Evolutionary conservation across 768 basidiomycete genomes (phyloP).

Genomic region (Boletus tylopilopsis): DNA sequence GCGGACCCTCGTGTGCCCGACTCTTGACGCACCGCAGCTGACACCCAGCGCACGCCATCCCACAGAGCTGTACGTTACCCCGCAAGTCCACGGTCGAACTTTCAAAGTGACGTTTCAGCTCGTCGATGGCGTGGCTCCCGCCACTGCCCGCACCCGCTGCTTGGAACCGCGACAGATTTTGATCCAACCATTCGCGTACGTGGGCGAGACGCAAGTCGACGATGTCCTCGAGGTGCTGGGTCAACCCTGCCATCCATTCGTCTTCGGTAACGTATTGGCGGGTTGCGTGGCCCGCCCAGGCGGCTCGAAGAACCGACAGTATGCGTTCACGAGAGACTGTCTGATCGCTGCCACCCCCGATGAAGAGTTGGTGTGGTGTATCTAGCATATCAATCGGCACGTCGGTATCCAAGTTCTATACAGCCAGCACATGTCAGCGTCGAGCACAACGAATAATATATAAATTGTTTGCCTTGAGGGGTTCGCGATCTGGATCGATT

Average conservation of each 20-base stretch:
- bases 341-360: constrained; percentile 17
- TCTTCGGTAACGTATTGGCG: constrained; percentile 24
- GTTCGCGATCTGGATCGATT: constrained; percentile 43
- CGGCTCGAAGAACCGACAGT: constrained; percentile 10
- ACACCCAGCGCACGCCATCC: constrained; percentile 44
- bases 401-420: constrained; percentile 53
- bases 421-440: no score
- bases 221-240: constrained; percentile 35
- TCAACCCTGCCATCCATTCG: constrained; percentile 39
- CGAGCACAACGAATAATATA: no score
- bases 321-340: constrained; percentile 10
- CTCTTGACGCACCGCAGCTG: constrained; percentile 45
- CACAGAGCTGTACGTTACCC: constrained; percentile 46
- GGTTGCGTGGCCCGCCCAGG: constrained; percentile 16
- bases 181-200: constrained; percentile 49
- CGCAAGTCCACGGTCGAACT: constrained; percentile 42
- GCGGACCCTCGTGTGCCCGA: constrained; percentile 42
- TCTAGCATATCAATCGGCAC: constrained; percentile 36
- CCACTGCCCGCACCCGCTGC: background rate
- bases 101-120: constrained; percentile 43
- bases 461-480: constrained; percentile 52
- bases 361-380: constrained; percentile 34
- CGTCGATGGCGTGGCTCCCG: constrained; percentile 39
- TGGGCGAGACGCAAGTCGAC: constrained; percentile 44
- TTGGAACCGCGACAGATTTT: constrained; percentile 48